Evolutionary conservation across 2,329 filamentous ascomycete species (phyloP).

Genomic region (Aspergillus sp.): DNA sequence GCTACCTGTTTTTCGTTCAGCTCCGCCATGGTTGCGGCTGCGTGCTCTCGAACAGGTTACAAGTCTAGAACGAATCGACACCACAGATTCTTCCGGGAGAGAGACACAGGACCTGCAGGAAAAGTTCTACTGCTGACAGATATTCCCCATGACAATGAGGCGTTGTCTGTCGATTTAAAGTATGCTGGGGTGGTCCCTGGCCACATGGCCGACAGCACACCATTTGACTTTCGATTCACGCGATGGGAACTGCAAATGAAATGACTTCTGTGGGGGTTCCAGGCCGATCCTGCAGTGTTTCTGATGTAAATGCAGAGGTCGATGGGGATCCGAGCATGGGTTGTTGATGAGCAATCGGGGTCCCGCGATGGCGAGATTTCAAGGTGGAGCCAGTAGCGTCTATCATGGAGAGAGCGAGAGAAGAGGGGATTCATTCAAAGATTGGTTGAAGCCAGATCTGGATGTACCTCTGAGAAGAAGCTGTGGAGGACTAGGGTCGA

Average conservation of each 20-base stretch:
- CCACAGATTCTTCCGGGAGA: background rate
- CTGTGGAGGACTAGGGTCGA: background rate
- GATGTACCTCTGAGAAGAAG: background rate
- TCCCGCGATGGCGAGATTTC: constrained; percentile 18
- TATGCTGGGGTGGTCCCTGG: background rate
- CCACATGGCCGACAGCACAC: constrained; percentile 14
- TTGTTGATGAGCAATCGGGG: constrained; percentile 21
- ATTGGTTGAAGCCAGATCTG: background rate
- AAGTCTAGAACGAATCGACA: background rate
- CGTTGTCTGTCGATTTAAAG: too few relatives aligned
- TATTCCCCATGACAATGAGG: too few relatives aligned
- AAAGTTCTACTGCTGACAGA: background rate
- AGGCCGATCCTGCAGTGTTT: constrained; percentile 8
- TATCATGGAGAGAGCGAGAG: background rate
- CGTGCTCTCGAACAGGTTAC: background rate
- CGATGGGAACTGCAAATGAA: constrained; percentile 13
- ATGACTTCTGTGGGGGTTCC: background rate
- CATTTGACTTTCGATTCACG: constrained; percentile 14
- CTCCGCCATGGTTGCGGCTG: constrained; percentile 7
- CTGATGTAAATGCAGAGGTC: background rate
- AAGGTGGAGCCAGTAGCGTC: background rate
- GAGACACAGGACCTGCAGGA: background rate
- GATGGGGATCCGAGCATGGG: background rate
- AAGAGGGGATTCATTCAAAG: too few relatives aligned
- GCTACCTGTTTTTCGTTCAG: constrained; percentile 6